These are phyloP conservation scores for Lagenidium giganteum DNA, from an alignment of 352 stramenopile species.

Conservation along the genomic window DNA sequence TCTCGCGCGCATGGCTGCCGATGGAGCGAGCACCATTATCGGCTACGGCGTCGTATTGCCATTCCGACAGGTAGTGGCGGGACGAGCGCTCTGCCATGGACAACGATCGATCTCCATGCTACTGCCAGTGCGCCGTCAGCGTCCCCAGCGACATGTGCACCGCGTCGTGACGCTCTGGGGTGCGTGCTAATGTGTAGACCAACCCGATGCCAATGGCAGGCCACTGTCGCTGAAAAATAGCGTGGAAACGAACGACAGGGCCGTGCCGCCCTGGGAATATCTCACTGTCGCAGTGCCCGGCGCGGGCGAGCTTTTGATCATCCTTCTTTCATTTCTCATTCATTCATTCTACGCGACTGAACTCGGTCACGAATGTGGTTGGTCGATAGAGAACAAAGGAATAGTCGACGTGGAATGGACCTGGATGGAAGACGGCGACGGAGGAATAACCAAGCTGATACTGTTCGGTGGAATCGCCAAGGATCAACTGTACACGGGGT, in stretches of 20 bases:
- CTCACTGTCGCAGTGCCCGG: no score
- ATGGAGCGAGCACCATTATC: no score
- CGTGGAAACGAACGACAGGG: no score
- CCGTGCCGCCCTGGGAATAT: no score
- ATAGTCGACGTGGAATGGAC: constrained; percentile 78
- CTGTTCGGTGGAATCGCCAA: constrained; percentile 78
- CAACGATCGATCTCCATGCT: not conserved
- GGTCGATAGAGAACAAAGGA: constrained; percentile 85
- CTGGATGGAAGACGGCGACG: constrained; percentile 75
- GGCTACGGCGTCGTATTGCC: constrained; percentile 9
- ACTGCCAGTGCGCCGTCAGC: not conserved
- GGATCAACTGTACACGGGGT: constrained; percentile 60
- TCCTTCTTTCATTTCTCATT: not conserved
- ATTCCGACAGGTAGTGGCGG: constrained; percentile 12
- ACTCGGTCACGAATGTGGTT: constrained; percentile 79
- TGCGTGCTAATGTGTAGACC: no score
- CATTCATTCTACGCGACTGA: constrained; percentile 69
- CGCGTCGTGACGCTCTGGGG: no score
- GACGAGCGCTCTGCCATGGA: not conserved
- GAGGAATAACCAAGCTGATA: constrained; percentile 81
- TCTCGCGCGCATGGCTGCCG: no score
- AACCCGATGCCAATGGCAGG: no score
- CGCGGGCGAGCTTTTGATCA: no score
- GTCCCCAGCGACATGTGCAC: not conserved
- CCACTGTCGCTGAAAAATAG: no score